Percentiles rank a stretch among this genome's conserved stretches.
Evolutionary conservation across 345 rosid species (phyloP).

Genomic region (Populus alba): DNA sequence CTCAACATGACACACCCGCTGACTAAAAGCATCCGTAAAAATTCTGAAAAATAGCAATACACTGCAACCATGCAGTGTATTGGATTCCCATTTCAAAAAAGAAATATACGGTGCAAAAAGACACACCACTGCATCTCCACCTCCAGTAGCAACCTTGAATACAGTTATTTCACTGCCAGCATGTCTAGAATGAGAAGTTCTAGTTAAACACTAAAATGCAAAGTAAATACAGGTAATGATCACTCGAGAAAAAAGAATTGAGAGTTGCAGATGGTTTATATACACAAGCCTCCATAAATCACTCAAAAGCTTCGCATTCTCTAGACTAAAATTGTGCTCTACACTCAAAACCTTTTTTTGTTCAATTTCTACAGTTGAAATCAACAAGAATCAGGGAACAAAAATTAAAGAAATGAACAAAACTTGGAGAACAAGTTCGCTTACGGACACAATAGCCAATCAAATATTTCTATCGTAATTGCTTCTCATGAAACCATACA

Average conservation of each 20-base stretch:
- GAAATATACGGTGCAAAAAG: too few species aligned
- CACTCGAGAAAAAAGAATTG: background rate
- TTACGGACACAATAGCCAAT: slow-evolving; percentile 20
- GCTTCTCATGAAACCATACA: slow-evolving; percentile 1
- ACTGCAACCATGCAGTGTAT: too few species aligned
- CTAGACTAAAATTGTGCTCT: slow-evolving; percentile 19
- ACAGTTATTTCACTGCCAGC: background rate
- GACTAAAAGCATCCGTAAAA: too few species aligned
- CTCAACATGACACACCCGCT: too few species aligned
- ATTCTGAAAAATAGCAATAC: too few species aligned
- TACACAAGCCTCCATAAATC: slow-evolving; percentile 19
- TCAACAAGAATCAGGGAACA: slow-evolving; percentile 18
- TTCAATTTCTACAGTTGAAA: slow-evolving; percentile 37
- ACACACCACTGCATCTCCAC: too few species aligned
- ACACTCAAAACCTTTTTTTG: slow-evolving; percentile 18
- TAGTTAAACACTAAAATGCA: background rate
- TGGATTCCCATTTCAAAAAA: too few species aligned
- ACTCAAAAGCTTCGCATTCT: slow-evolving; percentile 28
- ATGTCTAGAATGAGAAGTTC: background rate
- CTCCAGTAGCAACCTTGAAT: too few species aligned
- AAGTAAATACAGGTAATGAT: background rate
- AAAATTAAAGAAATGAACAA: background rate
- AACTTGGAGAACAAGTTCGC: slow-evolving; percentile 10
- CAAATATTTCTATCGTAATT: slow-evolving; percentile 11
- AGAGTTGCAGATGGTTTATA: slow-evolving; percentile 13